Conservation (phyloP, 2,329 filamentous ascomycete species). For the Penicillium sp. region DNA sequence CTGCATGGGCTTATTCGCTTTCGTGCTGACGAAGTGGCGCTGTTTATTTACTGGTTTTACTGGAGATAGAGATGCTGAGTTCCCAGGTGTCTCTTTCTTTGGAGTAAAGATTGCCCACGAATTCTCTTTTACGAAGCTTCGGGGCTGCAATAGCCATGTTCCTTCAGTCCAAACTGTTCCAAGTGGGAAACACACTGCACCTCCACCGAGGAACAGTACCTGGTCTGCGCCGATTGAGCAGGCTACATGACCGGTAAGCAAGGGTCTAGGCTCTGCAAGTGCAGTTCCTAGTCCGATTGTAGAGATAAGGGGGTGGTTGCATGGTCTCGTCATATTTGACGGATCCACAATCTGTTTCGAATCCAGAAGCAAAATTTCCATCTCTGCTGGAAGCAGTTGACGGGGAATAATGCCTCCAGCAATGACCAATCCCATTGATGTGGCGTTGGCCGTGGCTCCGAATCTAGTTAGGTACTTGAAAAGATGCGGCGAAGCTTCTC, state of each 20-base stretch:
- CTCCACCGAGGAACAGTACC: slow-evolving; percentile 71
- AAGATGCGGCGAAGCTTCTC: slow-evolving; percentile 23
- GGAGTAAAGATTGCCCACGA: slow-evolving; percentile 31
- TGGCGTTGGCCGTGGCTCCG: slow-evolving; percentile 53
- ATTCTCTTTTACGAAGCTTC: slow-evolving; percentile 25
- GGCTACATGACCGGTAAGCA: slow-evolving; percentile 70
- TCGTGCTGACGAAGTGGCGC: neutral
- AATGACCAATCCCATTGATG: slow-evolving; percentile 49
- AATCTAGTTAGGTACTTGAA: slow-evolving; percentile 44
- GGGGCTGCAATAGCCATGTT: slow-evolving; percentile 50
- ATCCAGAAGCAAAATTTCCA: slow-evolving; percentile 55
- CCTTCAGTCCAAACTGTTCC: slow-evolving; percentile 79
- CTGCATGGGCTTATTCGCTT: neutral
- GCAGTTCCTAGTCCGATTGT: slow-evolving; percentile 26
- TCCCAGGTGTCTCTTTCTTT: slow-evolving; percentile 7
- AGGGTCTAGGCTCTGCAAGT: slow-evolving; percentile 54
- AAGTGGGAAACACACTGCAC: slow-evolving; percentile 88
- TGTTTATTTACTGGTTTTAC: neutral
- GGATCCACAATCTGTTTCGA: slow-evolving; percentile 17
- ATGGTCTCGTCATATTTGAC: slow-evolving; percentile 19
- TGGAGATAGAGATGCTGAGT: neutral
- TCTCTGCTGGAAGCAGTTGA: slow-evolving; percentile 41
- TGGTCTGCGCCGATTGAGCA: slow-evolving; percentile 49
- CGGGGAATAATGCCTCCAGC: slow-evolving; percentile 53
- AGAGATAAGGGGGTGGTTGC: slow-evolving; percentile 27